Evolutionary conservation across 2,329 filamentous ascomycete species (phyloP).

Genomic region (Helotiales sp.): DNA sequence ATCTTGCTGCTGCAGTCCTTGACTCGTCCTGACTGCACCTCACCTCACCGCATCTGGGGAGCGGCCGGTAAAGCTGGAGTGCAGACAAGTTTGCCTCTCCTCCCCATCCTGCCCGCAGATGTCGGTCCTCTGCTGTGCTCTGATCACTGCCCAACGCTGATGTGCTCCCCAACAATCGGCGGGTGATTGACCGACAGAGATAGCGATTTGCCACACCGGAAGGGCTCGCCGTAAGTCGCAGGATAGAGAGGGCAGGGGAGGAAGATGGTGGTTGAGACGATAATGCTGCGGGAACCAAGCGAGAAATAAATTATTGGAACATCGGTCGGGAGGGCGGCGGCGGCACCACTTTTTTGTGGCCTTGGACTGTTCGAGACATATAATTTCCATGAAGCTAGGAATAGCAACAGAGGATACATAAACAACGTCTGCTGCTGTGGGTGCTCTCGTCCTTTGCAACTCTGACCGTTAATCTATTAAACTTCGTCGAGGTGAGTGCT

Average conservation of each 20-base stretch:
- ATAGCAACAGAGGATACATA: slow-evolving; percentile 10
- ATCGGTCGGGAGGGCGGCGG: slow-evolving; percentile 3
- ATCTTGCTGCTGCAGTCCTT: neutral
- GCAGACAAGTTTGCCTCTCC: neutral
- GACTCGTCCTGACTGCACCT: too few species aligned
- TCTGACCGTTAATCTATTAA: neutral
- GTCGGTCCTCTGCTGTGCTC: neutral
- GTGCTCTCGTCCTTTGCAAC: neutral
- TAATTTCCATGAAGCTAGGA: slow-evolving; percentile 21
- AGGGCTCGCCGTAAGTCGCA: neutral
- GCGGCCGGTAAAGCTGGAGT: neutral
- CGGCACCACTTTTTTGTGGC: slow-evolving; percentile 7
- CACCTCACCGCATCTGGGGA: neutral
- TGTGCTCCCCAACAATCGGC: slow-evolving; percentile 2
- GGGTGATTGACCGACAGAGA: slow-evolving; percentile 20
- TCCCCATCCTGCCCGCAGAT: neutral
- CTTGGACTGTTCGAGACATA: slow-evolving; percentile 19
- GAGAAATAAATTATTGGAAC: neutral
- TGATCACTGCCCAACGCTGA: neutral
- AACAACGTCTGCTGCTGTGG: neutral
- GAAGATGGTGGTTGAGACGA: neutral
- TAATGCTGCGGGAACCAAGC: neutral
- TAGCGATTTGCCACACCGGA: slow-evolving; percentile 20
- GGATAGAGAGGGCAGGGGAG: neutral
- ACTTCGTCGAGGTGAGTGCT: neutral